Evolutionary conservation across 768 basidiomycete genomes (phyloP).

Genomic region (Leccinum disarticulatum): DNA sequence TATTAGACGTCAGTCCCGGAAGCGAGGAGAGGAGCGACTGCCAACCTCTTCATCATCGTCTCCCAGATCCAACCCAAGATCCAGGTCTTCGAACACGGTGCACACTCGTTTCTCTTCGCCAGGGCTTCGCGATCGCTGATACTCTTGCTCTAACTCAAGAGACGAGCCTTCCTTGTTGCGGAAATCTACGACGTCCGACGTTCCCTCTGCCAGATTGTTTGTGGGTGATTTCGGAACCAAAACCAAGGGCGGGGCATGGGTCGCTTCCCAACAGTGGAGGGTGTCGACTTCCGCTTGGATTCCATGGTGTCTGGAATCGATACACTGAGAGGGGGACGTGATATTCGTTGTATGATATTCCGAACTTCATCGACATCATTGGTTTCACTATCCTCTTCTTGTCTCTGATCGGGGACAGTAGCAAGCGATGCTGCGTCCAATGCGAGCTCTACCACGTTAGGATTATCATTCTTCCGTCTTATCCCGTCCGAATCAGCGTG

Average conservation of each 20-base stretch:
- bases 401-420: slow-evolving; percentile 24
- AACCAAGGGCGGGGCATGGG: slow-evolving; percentile 49
- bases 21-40: slow-evolving; percentile 7
- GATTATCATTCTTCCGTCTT: slow-evolving; percentile 30
- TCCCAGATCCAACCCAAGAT: slow-evolving; percentile 42
- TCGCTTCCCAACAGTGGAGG: slow-evolving; percentile 16
- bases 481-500: slow-evolving; percentile 35
- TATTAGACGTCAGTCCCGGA: slow-evolving; percentile 16
- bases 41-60: slow-evolving; percentile 45
- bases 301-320: slow-evolving; percentile 43
- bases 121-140: slow-evolving; percentile 32
- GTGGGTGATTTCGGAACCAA: slow-evolving; percentile 41
- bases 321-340: slow-evolving; percentile 32
- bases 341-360: slow-evolving; percentile 42
- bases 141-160: slow-evolving; percentile 31
- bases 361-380: slow-evolving; percentile 34
- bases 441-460: slow-evolving; percentile 53
- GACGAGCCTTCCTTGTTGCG: slow-evolving; percentile 20
- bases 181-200: slow-evolving; percentile 9
- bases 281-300: slow-evolving; percentile 37
- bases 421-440: slow-evolving; percentile 44
- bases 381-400: slow-evolving; percentile 33
- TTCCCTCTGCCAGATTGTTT: slow-evolving; percentile 30
- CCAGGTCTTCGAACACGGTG: slow-evolving; percentile 45
- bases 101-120: slow-evolving; percentile 47